A percentile compares a stretch with the other conserved stretches of the same genome.
Evolutionary conservation across 371 early-diverging fungal species (phyloP).

Genomic region (Blyttiomyces sp.): DNA sequence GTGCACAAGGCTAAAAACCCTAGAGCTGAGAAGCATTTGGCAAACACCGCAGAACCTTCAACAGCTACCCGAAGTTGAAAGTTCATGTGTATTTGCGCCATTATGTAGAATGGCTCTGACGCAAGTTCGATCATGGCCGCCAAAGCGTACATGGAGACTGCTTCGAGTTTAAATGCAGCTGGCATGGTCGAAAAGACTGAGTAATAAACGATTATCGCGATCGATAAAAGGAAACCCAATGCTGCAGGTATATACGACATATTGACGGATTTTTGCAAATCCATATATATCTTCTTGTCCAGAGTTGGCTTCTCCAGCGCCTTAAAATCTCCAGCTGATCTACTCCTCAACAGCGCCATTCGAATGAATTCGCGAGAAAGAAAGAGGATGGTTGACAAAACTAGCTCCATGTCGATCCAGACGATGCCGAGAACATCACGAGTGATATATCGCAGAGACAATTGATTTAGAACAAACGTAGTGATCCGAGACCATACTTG

Average conservation of each 20-base stretch:
- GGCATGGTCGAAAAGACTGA: background rate
- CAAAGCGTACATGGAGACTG: slow-evolving; percentile 1
- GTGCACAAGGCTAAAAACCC: slow-evolving; percentile 17
- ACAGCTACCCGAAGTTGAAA: slow-evolving; percentile 74
- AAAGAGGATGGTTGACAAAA: slow-evolving; percentile 80
- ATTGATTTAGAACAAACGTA: slow-evolving; percentile 77
- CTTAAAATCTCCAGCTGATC: too few relatives aligned
- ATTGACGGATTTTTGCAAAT: slow-evolving; percentile 60
- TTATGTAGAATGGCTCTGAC: slow-evolving; percentile 68
- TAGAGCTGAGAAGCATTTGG: slow-evolving; percentile 68
- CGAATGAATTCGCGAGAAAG: slow-evolving; percentile 88
- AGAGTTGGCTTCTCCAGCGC: too few relatives aligned
- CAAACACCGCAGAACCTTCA: slow-evolving; percentile 76
- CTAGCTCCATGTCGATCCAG: slow-evolving; percentile 78
- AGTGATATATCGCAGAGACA: slow-evolving; percentile 60
- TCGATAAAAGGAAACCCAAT: slow-evolving; percentile 52
- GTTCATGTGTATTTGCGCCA: slow-evolving; percentile 66
- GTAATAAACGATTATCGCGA: background rate
- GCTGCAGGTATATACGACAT: slow-evolving; percentile 70
- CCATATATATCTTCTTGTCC: too few relatives aligned
- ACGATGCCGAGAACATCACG: slow-evolving; percentile 80
- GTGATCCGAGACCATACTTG: slow-evolving; percentile 76
- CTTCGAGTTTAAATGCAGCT: background rate
- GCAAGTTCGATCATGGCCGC: slow-evolving; percentile 16
- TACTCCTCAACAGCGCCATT: slow-evolving; percentile 73